These are phyloP conservation scores for Adansonia madagascariensis DNA, from an alignment of 441 rosid species.

Conservation along the genomic window DNA sequence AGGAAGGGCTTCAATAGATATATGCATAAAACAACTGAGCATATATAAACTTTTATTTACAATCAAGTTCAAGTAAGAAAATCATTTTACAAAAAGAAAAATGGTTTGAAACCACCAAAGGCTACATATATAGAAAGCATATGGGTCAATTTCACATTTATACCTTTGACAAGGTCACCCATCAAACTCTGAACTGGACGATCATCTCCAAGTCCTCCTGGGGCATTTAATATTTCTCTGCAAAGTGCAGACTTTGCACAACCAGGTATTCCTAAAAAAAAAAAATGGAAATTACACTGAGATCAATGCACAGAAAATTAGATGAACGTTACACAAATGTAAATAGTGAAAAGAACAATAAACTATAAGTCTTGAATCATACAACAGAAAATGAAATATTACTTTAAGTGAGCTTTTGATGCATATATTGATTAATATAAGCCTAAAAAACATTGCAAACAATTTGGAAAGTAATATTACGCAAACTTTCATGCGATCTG, in stretches of 20 bases:
- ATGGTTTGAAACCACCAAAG: not conserved
- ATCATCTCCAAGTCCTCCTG: slow-evolving; percentile 82
- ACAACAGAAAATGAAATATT: slow-evolving; percentile 12
- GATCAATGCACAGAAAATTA: not conserved
- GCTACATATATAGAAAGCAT: slow-evolving; percentile 11
- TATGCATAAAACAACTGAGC: not conserved
- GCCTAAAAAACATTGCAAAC: not conserved
- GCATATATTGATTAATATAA: slow-evolving; percentile 13
- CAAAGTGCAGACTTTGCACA: slow-evolving; percentile 97
- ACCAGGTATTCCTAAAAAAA: slow-evolving; percentile 81
- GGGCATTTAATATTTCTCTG: slow-evolving; percentile 70
- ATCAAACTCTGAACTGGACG: slow-evolving; percentile 81
- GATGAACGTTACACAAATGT: not conserved
- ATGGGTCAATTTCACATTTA: slow-evolving; percentile 9
- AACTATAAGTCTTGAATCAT: slow-evolving; percentile 6
- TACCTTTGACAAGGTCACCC: slow-evolving; percentile 97
- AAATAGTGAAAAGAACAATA: not conserved
- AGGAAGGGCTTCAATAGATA: not conserved
- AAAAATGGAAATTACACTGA: slow-evolving; percentile 11
- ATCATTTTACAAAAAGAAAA: slow-evolving; percentile 18
- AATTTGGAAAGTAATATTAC: not conserved
- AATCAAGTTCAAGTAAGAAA: slow-evolving; percentile 18
- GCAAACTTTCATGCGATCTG: not conserved
- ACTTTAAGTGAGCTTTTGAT: not conserved
- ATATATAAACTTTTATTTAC: not conserved